These are phyloP conservation scores for Porpolomopsis calyptriformis DNA, from an alignment of 768 basidiomycete genomes.

Conservation along the genomic window DNA sequence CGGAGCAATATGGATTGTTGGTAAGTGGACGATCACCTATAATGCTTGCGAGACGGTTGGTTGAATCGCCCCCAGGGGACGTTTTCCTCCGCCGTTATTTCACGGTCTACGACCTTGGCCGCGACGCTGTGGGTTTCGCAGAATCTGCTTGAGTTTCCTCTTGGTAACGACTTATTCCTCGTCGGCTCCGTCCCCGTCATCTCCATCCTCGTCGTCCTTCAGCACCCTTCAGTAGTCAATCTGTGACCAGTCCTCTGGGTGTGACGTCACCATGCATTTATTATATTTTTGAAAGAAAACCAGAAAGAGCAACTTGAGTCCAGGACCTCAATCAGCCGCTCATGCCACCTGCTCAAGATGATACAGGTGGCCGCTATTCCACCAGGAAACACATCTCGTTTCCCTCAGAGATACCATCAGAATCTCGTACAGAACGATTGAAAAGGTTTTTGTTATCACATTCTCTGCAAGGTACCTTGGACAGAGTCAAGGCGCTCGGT, in stretches of 20 bases:
- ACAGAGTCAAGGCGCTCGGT: conserved; percentile 69
- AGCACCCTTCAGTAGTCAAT: no score
- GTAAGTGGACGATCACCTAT: no score
- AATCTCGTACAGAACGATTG: conserved; percentile 16
- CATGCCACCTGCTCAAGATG: no score
- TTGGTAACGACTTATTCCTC: neutral
- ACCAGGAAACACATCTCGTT: neutral
- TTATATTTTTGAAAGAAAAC: no score
- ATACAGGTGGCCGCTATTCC: no score
- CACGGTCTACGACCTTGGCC: conserved; percentile 79
- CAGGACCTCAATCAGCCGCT: no score
- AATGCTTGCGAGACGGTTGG: no score
- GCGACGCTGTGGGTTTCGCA: conserved; percentile 80
- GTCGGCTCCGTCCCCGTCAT: no score
- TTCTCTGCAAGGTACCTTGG: conserved; percentile 26
- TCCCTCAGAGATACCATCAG: neutral
- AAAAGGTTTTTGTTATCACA: conserved; percentile 19
- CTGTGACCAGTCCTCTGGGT: no score
- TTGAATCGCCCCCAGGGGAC: conserved; percentile 42
- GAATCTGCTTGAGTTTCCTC: conserved; percentile 11
- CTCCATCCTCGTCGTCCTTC: no score
- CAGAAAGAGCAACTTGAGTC: no score
- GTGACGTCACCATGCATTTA: no score
- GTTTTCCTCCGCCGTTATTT: conserved; percentile 87
- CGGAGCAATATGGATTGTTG: conserved; percentile 81